Evolutionary conservation across 208 protist species (phyloP).

Genomic region (Trypanosoma avium): DNA sequence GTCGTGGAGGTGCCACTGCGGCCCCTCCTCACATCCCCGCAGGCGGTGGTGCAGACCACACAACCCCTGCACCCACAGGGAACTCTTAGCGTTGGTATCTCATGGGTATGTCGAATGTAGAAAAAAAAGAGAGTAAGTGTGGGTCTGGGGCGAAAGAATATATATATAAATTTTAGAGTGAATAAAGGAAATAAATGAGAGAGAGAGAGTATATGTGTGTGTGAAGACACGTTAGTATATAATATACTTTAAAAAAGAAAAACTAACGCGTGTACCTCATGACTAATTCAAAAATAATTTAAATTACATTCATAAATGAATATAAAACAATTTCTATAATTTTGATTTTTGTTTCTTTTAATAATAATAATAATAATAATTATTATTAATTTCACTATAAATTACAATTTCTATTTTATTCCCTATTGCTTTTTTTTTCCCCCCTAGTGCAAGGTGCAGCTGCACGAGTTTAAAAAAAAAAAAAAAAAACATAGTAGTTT

Average conservation of each 20-base stretch:
- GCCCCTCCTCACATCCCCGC: conserved; percentile 60
- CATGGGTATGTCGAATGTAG: conserved; percentile 56
- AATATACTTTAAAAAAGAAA: too few relatives aligned
- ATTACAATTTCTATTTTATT: too few relatives aligned
- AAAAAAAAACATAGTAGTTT: neutral
- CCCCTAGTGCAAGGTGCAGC: neutral
- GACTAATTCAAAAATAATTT: too few relatives aligned
- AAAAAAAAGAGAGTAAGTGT: neutral
- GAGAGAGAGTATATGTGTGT: neutral
- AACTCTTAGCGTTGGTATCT: conserved; percentile 65
- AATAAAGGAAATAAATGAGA: too few relatives aligned
- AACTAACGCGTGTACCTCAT: too few relatives aligned
- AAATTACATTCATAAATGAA: too few relatives aligned
- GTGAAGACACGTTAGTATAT: too few relatives aligned
- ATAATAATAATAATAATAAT: too few relatives aligned
- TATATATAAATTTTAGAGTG: too few relatives aligned
- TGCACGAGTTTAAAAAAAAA: neutral
- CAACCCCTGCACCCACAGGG: conserved; percentile 72
- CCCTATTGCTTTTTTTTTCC: neutral
- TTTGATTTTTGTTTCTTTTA: too few relatives aligned
- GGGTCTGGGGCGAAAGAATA: neutral
- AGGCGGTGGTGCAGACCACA: conserved; percentile 50
- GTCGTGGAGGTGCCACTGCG: conserved; percentile 67
- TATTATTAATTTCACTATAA: too few relatives aligned
- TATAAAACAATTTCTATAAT: too few relatives aligned